Conservation (phyloP, 345 rosid genomes). For the Populus euphratica region DNA sequence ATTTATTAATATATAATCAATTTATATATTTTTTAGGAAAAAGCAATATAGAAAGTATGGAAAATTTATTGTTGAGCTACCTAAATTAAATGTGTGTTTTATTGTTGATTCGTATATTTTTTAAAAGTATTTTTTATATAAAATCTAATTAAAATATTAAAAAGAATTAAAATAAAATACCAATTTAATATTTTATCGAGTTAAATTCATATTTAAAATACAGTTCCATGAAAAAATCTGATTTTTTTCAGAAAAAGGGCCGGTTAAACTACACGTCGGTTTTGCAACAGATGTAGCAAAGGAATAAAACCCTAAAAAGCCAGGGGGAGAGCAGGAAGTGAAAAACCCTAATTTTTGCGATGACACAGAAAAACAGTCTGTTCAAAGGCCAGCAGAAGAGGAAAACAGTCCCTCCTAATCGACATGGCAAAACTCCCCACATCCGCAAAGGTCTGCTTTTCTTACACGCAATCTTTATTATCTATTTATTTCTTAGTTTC, state of each 20-base stretch:
- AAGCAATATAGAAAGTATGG: too few species aligned
- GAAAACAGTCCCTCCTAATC: slow-evolving; percentile 64
- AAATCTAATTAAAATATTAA: too few species aligned
- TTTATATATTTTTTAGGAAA: too few species aligned
- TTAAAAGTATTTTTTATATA: too few species aligned
- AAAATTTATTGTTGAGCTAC: too few species aligned
- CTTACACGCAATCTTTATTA: not conserved
- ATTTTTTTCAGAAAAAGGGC: not conserved
- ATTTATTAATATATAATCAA: too few species aligned
- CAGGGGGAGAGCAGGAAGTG: not conserved
- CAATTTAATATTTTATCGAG: too few species aligned
- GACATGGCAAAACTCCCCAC: slow-evolving; percentile 64
- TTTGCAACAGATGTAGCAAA: not conserved
- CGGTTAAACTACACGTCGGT: not conserved
- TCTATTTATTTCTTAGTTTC: not conserved
- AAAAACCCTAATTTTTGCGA: slow-evolving; percentile 21
- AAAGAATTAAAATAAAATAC: too few species aligned
- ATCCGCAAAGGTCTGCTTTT: slow-evolving; percentile 58
- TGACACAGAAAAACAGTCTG: slow-evolving; percentile 80
- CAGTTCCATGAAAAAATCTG: too few species aligned
- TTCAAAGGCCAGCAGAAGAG: slow-evolving; percentile 85
- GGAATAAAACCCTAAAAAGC: not conserved
- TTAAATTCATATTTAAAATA: too few species aligned
- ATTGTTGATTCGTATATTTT: too few species aligned
- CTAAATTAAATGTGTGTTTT: too few species aligned